phyloP scores from a whole-genome alignment of 1,284 basidiomycete species.

The Puccinia triticina region DNA sequence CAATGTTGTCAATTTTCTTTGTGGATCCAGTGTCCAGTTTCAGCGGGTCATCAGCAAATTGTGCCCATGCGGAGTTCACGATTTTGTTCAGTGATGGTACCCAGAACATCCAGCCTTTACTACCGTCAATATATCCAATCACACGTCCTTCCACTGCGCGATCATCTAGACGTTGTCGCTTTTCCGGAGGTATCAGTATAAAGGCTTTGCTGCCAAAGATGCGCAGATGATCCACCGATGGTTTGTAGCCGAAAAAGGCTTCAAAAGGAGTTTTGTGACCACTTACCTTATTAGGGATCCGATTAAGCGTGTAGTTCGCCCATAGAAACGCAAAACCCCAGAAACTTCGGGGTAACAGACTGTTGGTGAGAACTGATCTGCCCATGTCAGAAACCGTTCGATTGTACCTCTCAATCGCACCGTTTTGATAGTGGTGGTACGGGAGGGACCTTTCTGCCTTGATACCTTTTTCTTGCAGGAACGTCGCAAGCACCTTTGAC shows the following conservation, averaged over 20 bases:
- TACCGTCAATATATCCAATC: background rate
- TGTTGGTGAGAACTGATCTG: background rate
- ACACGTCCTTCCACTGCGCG: background rate
- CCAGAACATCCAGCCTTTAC: conserved; percentile 15
- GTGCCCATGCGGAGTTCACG: background rate
- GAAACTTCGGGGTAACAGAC: background rate
- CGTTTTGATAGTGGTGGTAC: conserved; percentile 42
- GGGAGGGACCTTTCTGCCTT: background rate
- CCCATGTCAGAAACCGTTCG: conserved; percentile 9
- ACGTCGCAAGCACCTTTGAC: background rate
- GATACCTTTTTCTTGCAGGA: background rate
- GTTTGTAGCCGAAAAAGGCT: conserved; percentile 2
- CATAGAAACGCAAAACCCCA: conserved; percentile 18
- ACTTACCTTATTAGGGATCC: conserved; percentile 20
- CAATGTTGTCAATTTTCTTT: background rate
- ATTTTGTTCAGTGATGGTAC: background rate
- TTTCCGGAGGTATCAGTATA: background rate
- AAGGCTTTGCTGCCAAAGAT: background rate
- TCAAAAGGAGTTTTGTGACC: conserved; percentile 10
- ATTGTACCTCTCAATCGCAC: conserved; percentile 4
- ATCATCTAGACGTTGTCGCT: background rate
- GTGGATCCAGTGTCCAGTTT: background rate
- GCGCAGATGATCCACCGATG: background rate
- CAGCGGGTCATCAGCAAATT: conserved; percentile 8
- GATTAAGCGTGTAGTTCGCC: background rate